A percentile compares a stretch with the other conserved stretches of the same genome.
Evolutionary conservation across 2,329 filamentous ascomycete species (phyloP).

Genomic region (Septoria petroselini): DNA sequence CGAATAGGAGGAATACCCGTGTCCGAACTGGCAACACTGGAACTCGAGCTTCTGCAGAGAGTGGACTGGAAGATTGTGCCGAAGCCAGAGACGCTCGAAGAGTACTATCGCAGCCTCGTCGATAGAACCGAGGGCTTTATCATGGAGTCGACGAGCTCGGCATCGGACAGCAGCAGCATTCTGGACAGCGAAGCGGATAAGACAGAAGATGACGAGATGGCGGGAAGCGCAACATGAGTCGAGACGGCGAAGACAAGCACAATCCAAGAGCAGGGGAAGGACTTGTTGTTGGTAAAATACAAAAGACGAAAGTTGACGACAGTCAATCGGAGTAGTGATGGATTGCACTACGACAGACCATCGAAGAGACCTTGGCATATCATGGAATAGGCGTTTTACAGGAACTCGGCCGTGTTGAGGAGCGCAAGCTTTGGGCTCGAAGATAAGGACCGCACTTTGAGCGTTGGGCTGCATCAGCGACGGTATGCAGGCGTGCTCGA

Average conservation of each 20-base stretch:
- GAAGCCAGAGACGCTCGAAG: constrained; percentile 85
- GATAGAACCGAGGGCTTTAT: constrained; percentile 61
- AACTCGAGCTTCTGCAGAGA: constrained; percentile 87
- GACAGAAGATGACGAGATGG: constrained; percentile 18
- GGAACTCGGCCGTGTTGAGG: neutral
- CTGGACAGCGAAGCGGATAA: constrained; percentile 17
- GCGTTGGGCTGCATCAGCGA: constrained; percentile 12
- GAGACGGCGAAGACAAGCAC: neutral
- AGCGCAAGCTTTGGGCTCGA: neutral
- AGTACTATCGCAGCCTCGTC: constrained; percentile 88
- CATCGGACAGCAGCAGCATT: constrained; percentile 22
- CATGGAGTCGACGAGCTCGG: constrained; percentile 42
- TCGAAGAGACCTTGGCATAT: neutral
- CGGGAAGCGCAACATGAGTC: constrained; percentile 11
- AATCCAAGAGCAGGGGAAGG: neutral
- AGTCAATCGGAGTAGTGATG: no score
- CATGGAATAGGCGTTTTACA: neutral
- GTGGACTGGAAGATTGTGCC: constrained; percentile 98
- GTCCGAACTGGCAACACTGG: constrained; percentile 82
- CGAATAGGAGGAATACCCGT: constrained; percentile 89
- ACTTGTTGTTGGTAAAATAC: no score
- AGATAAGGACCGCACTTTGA: constrained; percentile 2
- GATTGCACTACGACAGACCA: no score
- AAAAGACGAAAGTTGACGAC: no score
- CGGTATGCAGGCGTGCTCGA: constrained; percentile 3